A percentile compares a stretch with the other conserved stretches of the same genome.
Evolutionary conservation across 129 eudicot genomes (phyloP).

Genomic region (Erigeron canadensis): DNA sequence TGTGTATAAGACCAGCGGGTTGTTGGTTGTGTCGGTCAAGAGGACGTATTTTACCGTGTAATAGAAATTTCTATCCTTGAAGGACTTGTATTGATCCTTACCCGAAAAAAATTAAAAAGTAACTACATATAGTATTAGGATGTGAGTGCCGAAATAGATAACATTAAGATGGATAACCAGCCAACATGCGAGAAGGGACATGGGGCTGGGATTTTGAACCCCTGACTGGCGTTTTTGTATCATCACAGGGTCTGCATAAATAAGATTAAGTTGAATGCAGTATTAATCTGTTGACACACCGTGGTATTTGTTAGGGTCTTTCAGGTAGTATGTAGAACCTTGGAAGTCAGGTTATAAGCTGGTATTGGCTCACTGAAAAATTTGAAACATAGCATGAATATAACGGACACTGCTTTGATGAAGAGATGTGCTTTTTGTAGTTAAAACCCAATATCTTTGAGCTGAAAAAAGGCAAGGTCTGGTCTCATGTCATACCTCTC

Average conservation of each 20-base stretch:
- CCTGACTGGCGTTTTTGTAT: too few species aligned
- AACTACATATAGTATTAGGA: neutral
- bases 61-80: neutral
- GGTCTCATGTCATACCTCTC: too few species aligned
- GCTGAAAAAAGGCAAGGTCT: neutral
- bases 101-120: too few species aligned
- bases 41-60: neutral
- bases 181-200: too few species aligned
- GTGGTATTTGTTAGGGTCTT: neutral
- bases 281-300: neutral
- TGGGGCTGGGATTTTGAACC: too few species aligned
- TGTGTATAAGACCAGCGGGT: too few species aligned
- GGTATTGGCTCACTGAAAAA: neutral
- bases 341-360: constrained; percentile 14
- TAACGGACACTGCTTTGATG: neutral
- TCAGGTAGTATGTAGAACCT: neutral
- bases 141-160: neutral
- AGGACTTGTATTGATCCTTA: too few species aligned
- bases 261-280: neutral
- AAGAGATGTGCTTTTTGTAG: constrained; percentile 11
- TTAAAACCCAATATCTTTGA: neutral
- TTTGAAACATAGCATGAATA: constrained; percentile 8
- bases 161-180: neutral
- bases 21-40: too few species aligned
- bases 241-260: too few species aligned